Percentiles rank a stretch among this genome's conserved stretches.
Evolutionary conservation across 225 moss, liverwort and hornwort species (phyloP).

Genomic region (Sphagnum tenellum): DNA sequence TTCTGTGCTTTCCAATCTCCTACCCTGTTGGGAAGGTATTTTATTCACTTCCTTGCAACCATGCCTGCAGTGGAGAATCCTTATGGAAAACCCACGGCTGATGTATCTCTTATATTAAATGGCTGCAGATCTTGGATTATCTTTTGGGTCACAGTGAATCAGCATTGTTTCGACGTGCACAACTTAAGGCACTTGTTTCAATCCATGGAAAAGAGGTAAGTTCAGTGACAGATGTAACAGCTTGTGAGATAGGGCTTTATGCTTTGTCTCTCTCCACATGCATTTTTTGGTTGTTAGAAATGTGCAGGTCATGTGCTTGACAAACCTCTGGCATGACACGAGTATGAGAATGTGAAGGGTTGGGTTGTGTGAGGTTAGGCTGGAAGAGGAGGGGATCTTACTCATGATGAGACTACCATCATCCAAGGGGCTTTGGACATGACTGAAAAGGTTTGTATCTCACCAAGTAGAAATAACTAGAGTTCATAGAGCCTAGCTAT

Average conservation of each 20-base stretch:
- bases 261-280: too few species aligned
- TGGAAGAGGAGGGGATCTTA: conserved; percentile 84
- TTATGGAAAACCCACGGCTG: too few species aligned
- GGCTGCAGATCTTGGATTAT: conserved; percentile 63
- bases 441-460: conserved; percentile 46
- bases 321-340: too few species aligned
- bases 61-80: too few species aligned
- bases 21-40: conserved; percentile 91
- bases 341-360: too few species aligned
- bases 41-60: not conserved
- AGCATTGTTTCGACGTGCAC: conserved; percentile 71
- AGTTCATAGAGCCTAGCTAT: not conserved
- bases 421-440: conserved; percentile 87
- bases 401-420: conserved; percentile 87
- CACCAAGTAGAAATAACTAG: not conserved
- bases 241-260: too few species aligned
- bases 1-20: conserved; percentile 63
- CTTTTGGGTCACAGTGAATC: conserved; percentile 74
- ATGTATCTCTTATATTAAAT: not conserved
- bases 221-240: not conserved
- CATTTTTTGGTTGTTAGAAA: too few species aligned
- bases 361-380: conserved; percentile 37
- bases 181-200: conserved; percentile 77
- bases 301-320: too few species aligned
- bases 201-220: conserved; percentile 84